Percentiles rank a stretch among this genome's conserved stretches.
Conservation (phyloP, 169 alveolate species). For the Eimeria tenella region DNA sequence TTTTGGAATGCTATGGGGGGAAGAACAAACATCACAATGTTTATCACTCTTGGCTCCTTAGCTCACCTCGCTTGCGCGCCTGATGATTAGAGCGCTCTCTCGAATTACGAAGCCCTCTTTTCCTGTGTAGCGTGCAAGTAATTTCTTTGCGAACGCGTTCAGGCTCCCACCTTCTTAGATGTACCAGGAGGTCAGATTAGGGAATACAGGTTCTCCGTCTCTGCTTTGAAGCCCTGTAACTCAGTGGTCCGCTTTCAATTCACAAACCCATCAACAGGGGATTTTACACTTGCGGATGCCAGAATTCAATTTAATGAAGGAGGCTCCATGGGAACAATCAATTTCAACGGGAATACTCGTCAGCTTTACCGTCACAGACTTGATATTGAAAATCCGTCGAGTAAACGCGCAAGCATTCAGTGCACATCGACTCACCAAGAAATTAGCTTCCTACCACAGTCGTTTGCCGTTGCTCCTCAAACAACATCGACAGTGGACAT, state of each 20-base stretch:
- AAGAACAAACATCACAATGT: too few species aligned
- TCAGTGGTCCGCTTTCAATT: slow-evolving; percentile 56
- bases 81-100: too few species aligned
- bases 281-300: slow-evolving; percentile 68
- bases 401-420: slow-evolving; percentile 30
- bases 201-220: slow-evolving; percentile 74
- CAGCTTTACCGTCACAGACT: slow-evolving; percentile 58
- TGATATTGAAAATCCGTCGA: slow-evolving; percentile 25
- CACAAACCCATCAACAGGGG: slow-evolving; percentile 58
- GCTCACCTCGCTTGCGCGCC: too few species aligned
- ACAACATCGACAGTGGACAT: slow-evolving; percentile 64
- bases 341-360: slow-evolving; percentile 55
- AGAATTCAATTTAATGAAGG: slow-evolving; percentile 66
- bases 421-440: slow-evolving; percentile 71
- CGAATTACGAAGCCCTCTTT: too few species aligned
- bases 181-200: slow-evolving; percentile 73
- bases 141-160: neutral
- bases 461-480: slow-evolving; percentile 60
- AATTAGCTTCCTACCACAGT: slow-evolving; percentile 58
- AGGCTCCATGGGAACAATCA: slow-evolving; percentile 55
- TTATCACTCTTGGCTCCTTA: too few species aligned
- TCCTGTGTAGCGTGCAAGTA: too few species aligned
- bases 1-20: too few species aligned
- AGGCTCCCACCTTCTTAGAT: slow-evolving; percentile 75
- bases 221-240: slow-evolving; percentile 59